Percentiles rank a stretch among this genome's conserved stretches.
phyloP scores from a whole-genome alignment of 2,329 filamentous ascomycete genomes.

The Plectosphaerella sp. region DNA sequence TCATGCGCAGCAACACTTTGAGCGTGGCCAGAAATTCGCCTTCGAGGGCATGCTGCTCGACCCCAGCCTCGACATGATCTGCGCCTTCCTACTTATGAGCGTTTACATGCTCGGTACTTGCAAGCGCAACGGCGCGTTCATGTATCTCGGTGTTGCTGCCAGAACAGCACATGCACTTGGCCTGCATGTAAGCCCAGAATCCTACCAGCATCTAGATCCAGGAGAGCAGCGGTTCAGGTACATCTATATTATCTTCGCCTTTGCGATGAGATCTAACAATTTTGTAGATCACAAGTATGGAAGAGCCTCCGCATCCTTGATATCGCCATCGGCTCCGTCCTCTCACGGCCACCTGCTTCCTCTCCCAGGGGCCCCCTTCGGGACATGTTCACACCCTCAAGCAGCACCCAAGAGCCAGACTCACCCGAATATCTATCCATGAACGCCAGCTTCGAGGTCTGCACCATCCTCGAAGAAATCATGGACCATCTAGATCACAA shows the following conservation, averaged over 20 bases:
- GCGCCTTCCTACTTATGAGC: conserved; percentile 50
- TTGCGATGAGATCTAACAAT: accelerated
- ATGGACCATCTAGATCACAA: conserved; percentile 36
- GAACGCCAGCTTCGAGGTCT: conserved; percentile 34
- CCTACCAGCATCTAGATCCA: conserved; percentile 18
- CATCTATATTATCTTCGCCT: accelerated
- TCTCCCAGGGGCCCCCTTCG: conserved; percentile 21
- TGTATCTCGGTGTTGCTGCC: conserved; percentile 57
- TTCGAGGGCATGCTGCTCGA: conserved; percentile 49
- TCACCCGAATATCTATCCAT: conserved; percentile 19
- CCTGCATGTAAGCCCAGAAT: conserved; percentile 38
- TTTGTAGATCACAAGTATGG: conserved; percentile 20
- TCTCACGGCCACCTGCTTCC: conserved; percentile 31
- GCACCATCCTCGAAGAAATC: conserved; percentile 38
- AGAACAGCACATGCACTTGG: conserved; percentile 54
- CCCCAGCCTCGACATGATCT: conserved; percentile 47
- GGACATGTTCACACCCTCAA: conserved; percentile 11
- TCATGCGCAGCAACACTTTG: conserved; percentile 34
- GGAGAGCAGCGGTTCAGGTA: conserved; percentile 16
- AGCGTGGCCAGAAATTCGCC: conserved; percentile 39
- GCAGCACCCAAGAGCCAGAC: too few species aligned
- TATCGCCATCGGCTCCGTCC: conserved; percentile 30
- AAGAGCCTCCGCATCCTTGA: conserved; percentile 32
- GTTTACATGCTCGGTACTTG: conserved; percentile 57
- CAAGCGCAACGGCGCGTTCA: conserved; percentile 55